Percentiles rank a stretch among this genome's conserved stretches.
Conservation (phyloP, 306 rosid species). For the Phaseolus lunatus region DNA sequence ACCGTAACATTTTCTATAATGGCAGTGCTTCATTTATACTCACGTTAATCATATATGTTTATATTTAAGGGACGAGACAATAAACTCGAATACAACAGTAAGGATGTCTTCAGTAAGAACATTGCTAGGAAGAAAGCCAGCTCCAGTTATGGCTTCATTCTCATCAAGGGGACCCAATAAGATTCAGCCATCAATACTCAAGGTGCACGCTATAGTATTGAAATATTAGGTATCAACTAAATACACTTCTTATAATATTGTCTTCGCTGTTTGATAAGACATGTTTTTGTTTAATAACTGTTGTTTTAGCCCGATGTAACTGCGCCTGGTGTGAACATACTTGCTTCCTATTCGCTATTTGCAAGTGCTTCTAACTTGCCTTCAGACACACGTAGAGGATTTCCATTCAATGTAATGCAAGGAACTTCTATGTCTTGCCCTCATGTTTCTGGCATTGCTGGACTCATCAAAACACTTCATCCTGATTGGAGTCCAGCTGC, state of each 20-base stretch:
- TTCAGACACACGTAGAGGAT: constrained; percentile 50
- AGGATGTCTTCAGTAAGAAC: constrained; percentile 38
- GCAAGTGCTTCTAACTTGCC: constrained; percentile 39
- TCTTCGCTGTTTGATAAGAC: background rate
- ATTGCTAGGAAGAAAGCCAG: constrained; percentile 37
- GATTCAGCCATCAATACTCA: constrained; percentile 48
- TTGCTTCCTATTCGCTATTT: constrained; percentile 59
- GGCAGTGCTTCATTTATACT: background rate
- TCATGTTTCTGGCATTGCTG: constrained; percentile 48
- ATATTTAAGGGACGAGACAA: constrained; percentile 34
- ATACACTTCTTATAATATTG: background rate
- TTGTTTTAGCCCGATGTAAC: constrained; percentile 56
- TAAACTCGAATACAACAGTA: constrained; percentile 19
- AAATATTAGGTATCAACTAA: background rate
- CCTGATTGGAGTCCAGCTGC: constrained; percentile 54
- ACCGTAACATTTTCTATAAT: background rate
- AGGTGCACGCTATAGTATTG: constrained; percentile 30
- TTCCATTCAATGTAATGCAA: constrained; percentile 48
- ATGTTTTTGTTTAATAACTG: background rate
- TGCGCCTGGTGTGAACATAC: constrained; percentile 54
- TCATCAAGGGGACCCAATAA: constrained; percentile 49
- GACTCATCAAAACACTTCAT: constrained; percentile 52
- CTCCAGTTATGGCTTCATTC: constrained; percentile 53
- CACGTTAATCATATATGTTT: background rate
- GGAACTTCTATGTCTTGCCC: constrained; percentile 72